Conservation (phyloP, 345 rosid genomes). For the Lumnitzera racemosa region DNA sequence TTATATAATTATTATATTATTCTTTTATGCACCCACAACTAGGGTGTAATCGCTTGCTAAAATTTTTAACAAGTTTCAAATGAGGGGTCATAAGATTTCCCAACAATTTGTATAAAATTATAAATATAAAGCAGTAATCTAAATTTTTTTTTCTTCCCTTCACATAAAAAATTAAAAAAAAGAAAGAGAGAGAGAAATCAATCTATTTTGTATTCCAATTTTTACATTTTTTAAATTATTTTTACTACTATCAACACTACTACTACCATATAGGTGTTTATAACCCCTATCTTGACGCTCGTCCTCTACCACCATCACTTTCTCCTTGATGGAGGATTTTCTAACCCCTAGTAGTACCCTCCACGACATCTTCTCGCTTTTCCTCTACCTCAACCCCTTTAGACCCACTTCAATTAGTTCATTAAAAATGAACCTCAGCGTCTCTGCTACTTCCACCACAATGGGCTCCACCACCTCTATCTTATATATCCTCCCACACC, state of each 20-base stretch:
- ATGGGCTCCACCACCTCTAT: conserved; percentile 36
- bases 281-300: background rate
- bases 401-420: conserved; percentile 45
- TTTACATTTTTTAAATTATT: too few species aligned
- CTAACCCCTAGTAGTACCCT: conserved; percentile 15
- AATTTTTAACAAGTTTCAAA: too few species aligned
- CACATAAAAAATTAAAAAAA: too few species aligned
- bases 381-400: conserved; percentile 26
- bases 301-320: conserved; percentile 8
- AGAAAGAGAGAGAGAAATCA: too few species aligned
- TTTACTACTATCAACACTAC: background rate
- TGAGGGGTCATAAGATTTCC: too few species aligned
- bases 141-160: too few species aligned
- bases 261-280: conserved; percentile 1
- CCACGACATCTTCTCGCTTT: conserved; percentile 24
- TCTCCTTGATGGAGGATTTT: conserved; percentile 16
- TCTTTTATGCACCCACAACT: too few species aligned
- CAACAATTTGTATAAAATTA: too few species aligned
- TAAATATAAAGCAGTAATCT: too few species aligned
- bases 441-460: conserved; percentile 42
- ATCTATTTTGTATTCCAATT: too few species aligned
- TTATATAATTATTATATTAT: too few species aligned
- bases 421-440: conserved; percentile 32
- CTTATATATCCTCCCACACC: conserved; percentile 20
- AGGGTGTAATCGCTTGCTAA: too few species aligned